phyloP scores from a whole-genome alignment of 257 asterid genomes.

The Pogostemon cablin region DNA sequence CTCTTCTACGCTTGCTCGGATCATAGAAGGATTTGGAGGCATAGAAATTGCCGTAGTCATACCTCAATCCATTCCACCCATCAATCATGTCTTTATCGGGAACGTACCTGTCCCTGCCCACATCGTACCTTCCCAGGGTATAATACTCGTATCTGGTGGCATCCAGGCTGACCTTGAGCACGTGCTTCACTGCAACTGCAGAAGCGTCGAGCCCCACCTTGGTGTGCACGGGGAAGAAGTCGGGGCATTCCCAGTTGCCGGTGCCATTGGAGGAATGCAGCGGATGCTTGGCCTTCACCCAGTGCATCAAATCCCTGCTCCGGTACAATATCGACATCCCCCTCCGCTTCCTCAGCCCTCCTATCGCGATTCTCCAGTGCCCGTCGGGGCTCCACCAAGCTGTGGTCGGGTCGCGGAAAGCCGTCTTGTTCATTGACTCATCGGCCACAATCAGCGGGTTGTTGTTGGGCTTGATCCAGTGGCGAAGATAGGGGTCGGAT shows the following conservation, averaged over 20 bases:
- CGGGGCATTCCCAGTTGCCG: constrained; percentile 78
- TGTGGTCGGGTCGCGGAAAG: constrained; percentile 79
- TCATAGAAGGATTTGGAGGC: constrained; percentile 83
- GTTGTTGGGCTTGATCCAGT: constrained; percentile 65
- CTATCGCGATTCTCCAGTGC: constrained; percentile 53
- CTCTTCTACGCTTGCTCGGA: constrained; percentile 52
- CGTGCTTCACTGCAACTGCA: constrained; percentile 45
- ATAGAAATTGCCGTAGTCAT: constrained; percentile 71
- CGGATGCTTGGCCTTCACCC: constrained; percentile 55
- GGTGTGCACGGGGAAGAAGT: constrained; percentile 57
- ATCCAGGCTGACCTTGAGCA: constrained; percentile 67
- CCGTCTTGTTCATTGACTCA: constrained; percentile 35
- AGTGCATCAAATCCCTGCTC: constrained; percentile 55
- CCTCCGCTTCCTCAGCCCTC: constrained; percentile 43
- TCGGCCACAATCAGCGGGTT: constrained; percentile 63
- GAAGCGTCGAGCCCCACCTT: constrained; percentile 61
- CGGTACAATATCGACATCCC: constrained; percentile 57
- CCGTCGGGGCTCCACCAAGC: constrained; percentile 70
- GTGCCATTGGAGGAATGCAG: constrained; percentile 49
- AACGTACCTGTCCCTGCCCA: constrained; percentile 41
- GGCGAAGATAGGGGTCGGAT: constrained; percentile 61
- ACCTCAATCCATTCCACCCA: constrained; percentile 54
- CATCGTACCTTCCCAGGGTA: constrained; percentile 52
- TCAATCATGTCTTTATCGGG: constrained; percentile 57
- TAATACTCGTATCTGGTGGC: constrained; percentile 54